A percentile compares a stretch with the other conserved stretches of the same genome.
phyloP scores from a whole-genome alignment of 768 basidiomycete genomes.

The Amanita molliuscula region DNA sequence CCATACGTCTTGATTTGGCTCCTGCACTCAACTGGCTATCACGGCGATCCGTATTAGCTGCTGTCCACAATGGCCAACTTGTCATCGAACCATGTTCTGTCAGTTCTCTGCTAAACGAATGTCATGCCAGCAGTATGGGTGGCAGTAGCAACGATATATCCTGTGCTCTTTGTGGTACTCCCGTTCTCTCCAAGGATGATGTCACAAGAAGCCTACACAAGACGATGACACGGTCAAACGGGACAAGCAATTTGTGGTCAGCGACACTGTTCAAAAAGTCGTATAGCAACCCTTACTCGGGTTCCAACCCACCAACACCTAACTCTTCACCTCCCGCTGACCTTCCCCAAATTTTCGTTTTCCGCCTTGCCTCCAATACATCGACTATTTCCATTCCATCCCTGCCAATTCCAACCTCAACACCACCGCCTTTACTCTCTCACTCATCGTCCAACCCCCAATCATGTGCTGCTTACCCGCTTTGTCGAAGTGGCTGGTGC shows the following conservation, averaged over 20 bases:
- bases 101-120: conserved; percentile 45
- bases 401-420: conserved; percentile 21
- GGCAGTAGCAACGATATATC: conserved; percentile 40
- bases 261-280: conserved; percentile 49
- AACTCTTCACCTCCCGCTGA: conserved; percentile 18
- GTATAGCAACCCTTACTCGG: conserved; percentile 6
- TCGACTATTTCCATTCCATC: conserved; percentile 20
- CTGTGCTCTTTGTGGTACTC: conserved; percentile 74
- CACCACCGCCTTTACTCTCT: conserved; percentile 20
- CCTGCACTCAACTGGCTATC: conserved; percentile 94
- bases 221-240: conserved; percentile 20
- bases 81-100: conserved; percentile 79
- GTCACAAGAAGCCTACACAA: conserved; percentile 16
- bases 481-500: conserved; percentile 84
- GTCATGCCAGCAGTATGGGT: conserved; percentile 28
- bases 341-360: conserved; percentile 51
- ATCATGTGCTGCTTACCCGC: conserved; percentile 54
- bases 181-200: conserved; percentile 32
- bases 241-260: conserved; percentile 35
- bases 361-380: conserved; percentile 38
- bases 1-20: conserved; percentile 86
- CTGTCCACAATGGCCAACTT: conserved; percentile 82
- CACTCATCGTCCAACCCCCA: conserved; percentile 20
- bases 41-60: conserved; percentile 69
- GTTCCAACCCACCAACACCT: conserved; percentile 22